Evolutionary conservation across 352 stramenopile species (phyloP), one percentile per base, ranked within the genome.

Genomic region (Halophytophthora polymorphica): DNA sequence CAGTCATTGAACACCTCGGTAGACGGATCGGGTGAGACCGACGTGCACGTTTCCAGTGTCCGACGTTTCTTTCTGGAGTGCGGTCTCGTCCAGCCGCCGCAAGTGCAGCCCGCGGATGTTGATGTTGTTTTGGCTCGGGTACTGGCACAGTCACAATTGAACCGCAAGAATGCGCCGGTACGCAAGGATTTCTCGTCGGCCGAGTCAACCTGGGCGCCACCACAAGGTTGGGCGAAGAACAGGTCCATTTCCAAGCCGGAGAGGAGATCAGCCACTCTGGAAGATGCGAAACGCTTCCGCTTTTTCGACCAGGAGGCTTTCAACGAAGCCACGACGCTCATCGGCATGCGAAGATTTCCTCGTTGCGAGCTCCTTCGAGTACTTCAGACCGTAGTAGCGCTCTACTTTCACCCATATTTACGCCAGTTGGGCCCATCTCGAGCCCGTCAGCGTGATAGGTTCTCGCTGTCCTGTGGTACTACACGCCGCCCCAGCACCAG

Each of bases 291-390:
- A 41, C 62, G 64, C 15, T 82, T 73, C 33, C 73, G 82, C 2
- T 90, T 82, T 40, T 92, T 92, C 45, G 76, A 74, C 37, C 65
- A 77, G 31, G 73, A 83, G 44, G 49, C 71, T 14, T 92, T 90
- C 50, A 88, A 84, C 25, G 77, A 92, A 45, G 77, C 79, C 5
- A 58, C 88, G 23, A 88, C 79, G 18, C 54, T 90, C 23, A 60
- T 90, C 21, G 68, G 66, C 0, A 76, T 85, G 46, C 81, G 81
- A 34, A 64, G 71, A 18, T 90, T 78, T 50, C 75, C 82, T 8
- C 66, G 81, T 2, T 71, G 69, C 11, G 75, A 86, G 17, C 38
- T 79, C 21, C 70, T 82, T 23, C 66, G 58, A 25, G 71, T 77
- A 7, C 58, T 90, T 0, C 67, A 90, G 51, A 71, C 69, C 2